Base-by-base conservation (phyloP, 345 rosid species). In the Punica granatum region DNA sequence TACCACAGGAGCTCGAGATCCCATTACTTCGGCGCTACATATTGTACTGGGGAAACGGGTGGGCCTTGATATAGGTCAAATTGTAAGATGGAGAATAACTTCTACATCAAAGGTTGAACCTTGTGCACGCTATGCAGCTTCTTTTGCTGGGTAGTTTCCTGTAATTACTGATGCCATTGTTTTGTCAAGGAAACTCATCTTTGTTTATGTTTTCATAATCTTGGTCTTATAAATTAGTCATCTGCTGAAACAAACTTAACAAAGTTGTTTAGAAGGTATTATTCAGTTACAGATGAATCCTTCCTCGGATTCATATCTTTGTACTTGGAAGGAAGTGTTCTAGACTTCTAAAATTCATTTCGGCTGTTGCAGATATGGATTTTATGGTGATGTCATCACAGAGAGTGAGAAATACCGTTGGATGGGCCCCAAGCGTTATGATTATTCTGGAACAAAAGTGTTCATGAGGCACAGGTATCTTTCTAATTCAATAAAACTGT, bases 371-470 rank as follows among this genome's bases (percentile, higher is more conserved):
- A 93, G 96, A 75, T 93, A 90, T 81, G 97, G 97, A 62, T 93
- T 90, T 78, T 93, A 93, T 74, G 98, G 98, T 69, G 98, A 93
- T 74, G 98, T 93, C 71, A 84, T 93, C 42, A 76, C 89, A 33
- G 97, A 90, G 77, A 93, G 97, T 79, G 98, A 93, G 82, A 90
- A 90, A 65, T 82, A 82, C 70, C 92, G 97, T 43, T 93, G 97
- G 98, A 90, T 93, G 98, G 97, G 98, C 62, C 98, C 97, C 41
- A 93, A 82, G 67, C 92, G 97, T 59, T 93, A 90, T 76, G 98
- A 93, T 78, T 90, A 87, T 77, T 90, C 89, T 5, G 97, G 97
- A 86, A 90, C 98, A 32, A 90, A 93, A 80, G 90, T 90, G 65
- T 90, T 90, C 79, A 64, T 93, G 85, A 87, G 74, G 76, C 96